Evolutionary conservation across 768 basidiomycete species (phyloP), one percentile per base, ranked within the genome.

Genomic region (Tricholoma bakamatsutake): DNA sequence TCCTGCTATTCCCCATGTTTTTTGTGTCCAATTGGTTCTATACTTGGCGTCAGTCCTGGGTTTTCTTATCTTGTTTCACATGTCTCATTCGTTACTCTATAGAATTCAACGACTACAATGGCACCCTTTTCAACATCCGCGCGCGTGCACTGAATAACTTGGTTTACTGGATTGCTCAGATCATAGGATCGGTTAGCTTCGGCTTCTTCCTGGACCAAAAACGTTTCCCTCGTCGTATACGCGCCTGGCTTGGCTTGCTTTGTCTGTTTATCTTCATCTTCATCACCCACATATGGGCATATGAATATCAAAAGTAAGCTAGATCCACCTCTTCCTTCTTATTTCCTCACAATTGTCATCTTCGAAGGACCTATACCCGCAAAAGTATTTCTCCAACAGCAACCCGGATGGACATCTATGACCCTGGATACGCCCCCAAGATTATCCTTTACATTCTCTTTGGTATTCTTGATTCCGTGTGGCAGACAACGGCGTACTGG

Each of bases 401-500:
- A 1, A 55, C 65, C 21, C 80, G 81, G 61, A 80, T 89, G 62
- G 87, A 90, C 66, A 80, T 88, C 51, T 70, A 66, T 53, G 81
- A 85, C 59, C 58, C 68, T 2, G 69, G 69, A 1, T 93, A 88
- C 64, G 68, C 77, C 10, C 79, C 75, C 42, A 76, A 77, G 50
- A 71, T 84, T 5, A 78, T 78, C 69, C 69, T 92, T 4, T 90
- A 84, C 68, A 80, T 88, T 59, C 80, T 84, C 69, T 88, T 82
- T 59, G 87, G 89, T 30, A 63, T 92, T 9, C 75, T 90, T 57
- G 91, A 93, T 59, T 76, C 90, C 2, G 85, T 89, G 80, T 93
- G 90, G 88, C 91, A 93, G 67, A 90, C 87, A 2, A 83, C 83
- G 0, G 82, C 84, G 7, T 90, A 90, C 67, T 90, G 88, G 87